phyloP scores from a whole-genome alignment of 768 basidiomycete species.

The Boletus bicolor region DNA sequence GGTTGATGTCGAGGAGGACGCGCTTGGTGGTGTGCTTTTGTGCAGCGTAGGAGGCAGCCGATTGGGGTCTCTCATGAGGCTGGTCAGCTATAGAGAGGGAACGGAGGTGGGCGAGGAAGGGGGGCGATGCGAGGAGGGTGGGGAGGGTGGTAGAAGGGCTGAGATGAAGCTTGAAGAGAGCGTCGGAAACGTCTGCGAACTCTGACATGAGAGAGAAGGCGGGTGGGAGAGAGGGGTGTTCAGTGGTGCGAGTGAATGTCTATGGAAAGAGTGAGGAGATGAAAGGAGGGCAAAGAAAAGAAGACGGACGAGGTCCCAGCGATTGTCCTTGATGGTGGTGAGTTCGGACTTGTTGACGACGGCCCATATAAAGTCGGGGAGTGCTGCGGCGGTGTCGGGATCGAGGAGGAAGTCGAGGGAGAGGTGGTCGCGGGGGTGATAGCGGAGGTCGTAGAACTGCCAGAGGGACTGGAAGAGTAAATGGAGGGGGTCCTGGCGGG shows the following conservation, averaged over 20 bases:
- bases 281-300: not conserved
- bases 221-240: conserved; percentile 57
- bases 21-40: conserved; percentile 55
- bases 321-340: conserved; percentile 56
- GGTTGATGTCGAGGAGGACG: conserved; percentile 62
- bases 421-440: conserved; percentile 63
- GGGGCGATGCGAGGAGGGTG: conserved; percentile 60
- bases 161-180: conserved; percentile 53
- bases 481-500: conserved; percentile 81
- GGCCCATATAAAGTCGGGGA: conserved; percentile 79
- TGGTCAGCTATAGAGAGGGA: conserved; percentile 90
- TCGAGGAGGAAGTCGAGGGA: conserved; percentile 77
- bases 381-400: conserved; percentile 32
- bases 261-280: conserved; percentile 28
- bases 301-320: conserved; percentile 85
- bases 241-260: conserved; percentile 82
- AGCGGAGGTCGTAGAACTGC: conserved; percentile 74
- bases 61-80: conserved; percentile 64
- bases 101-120: conserved; percentile 73
- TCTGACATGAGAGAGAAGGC: conserved; percentile 80
- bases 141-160: conserved; percentile 46
- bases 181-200: conserved; percentile 82
- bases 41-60: conserved; percentile 46
- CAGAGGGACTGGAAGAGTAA: conserved; percentile 56
- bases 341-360: conserved; percentile 80